Evolutionary conservation across 441 rosid genomes (phyloP).

Genomic region (Brassica balearica): DNA sequence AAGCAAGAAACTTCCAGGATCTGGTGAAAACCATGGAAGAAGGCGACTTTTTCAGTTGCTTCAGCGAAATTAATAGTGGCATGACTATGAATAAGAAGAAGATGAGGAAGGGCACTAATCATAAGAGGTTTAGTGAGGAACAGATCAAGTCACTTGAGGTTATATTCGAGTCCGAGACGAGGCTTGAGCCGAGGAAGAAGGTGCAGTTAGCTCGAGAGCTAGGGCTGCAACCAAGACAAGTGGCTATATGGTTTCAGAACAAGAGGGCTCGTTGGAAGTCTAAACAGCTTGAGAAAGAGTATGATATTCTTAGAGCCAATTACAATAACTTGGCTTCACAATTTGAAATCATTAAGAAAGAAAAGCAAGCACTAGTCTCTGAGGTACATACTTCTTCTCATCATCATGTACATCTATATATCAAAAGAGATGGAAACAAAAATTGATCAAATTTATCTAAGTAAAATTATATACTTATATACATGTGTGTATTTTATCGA

Average conservation of each 20-base stretch:
- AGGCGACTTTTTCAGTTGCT: slow-evolving; percentile 38
- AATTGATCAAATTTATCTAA: background rate
- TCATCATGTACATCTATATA: background rate
- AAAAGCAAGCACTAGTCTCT: slow-evolving; percentile 55
- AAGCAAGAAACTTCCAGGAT: slow-evolving; percentile 49
- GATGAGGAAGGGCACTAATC: slow-evolving; percentile 49
- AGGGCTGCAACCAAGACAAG: slow-evolving; percentile 79
- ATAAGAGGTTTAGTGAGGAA: slow-evolving; percentile 69
- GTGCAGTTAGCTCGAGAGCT: slow-evolving; percentile 67
- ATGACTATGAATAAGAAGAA: slow-evolving; percentile 27
- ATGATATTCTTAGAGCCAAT: slow-evolving; percentile 51
- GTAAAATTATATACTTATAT: background rate
- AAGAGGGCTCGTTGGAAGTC: slow-evolving; percentile 86
- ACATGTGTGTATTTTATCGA: background rate
- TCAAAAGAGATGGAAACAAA: background rate
- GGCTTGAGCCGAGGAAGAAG: slow-evolving; percentile 75
- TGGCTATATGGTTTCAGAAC: slow-evolving; percentile 90
- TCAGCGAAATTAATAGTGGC: slow-evolving; percentile 36
- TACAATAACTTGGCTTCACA: slow-evolving; percentile 58
- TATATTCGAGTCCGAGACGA: slow-evolving; percentile 73
- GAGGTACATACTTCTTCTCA: slow-evolving; percentile 50
- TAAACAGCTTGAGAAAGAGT: slow-evolving; percentile 71
- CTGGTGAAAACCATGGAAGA: slow-evolving; percentile 37
- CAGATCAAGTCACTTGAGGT: slow-evolving; percentile 69
- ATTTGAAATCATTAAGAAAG: slow-evolving; percentile 61